Percentiles rank a stretch among this genome's conserved stretches.
Evolutionary conservation across 2,329 filamentous ascomycete genomes (phyloP).

Genomic region (Epichloe sp.): DNA sequence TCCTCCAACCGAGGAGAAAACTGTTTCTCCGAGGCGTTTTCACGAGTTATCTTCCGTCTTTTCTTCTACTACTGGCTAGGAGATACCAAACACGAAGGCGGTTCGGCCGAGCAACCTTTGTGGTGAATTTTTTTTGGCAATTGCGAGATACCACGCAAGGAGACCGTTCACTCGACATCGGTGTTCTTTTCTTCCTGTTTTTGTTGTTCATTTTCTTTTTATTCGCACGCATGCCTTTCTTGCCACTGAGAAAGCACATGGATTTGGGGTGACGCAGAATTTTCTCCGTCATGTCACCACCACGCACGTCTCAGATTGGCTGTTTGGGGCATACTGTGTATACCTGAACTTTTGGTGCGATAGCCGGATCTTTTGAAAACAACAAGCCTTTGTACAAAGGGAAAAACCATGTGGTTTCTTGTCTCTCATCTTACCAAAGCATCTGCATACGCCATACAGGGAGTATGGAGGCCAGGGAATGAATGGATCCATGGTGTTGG

Average conservation of each 20-base stretch:
- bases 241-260: background rate
- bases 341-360: background rate
- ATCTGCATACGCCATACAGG: background rate
- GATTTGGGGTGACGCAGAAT: background rate
- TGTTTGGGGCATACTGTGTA: background rate
- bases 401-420: background rate
- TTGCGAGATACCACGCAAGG: conserved; percentile 2
- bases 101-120: background rate
- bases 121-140: background rate
- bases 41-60: background rate
- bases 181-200: background rate
- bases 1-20: background rate
- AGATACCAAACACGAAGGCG: conserved; percentile 3
- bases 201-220: background rate
- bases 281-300: background rate
- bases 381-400: background rate
- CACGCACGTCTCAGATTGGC: background rate
- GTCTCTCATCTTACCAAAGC: background rate
- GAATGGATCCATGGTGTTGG: background rate
- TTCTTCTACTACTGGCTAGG: background rate
- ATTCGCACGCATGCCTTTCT: background rate
- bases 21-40: background rate
- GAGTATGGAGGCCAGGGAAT: background rate
- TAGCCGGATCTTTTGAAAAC: background rate
- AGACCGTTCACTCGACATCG: background rate